Evolutionary conservation across 2,329 filamentous ascomycete species (phyloP).

Genomic region (Aspergillus clavatus): DNA sequence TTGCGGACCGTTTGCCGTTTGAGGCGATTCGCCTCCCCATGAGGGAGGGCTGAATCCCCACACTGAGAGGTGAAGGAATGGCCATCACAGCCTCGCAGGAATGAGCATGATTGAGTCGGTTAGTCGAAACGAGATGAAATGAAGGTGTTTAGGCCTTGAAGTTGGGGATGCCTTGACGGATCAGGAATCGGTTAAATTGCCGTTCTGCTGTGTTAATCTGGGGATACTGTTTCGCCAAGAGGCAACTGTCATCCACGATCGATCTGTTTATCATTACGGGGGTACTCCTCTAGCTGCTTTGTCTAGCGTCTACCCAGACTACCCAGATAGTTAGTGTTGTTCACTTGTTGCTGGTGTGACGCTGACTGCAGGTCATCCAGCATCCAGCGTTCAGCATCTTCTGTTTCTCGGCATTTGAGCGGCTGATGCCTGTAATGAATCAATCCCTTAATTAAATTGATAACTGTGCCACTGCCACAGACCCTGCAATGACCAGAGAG

Average conservation of each 20-base stretch:
- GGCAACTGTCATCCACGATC: no score
- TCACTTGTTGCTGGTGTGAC: not conserved
- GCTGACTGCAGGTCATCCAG: not conserved
- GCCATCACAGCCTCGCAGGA: no score
- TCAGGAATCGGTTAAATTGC: not conserved
- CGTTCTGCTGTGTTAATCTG: no score
- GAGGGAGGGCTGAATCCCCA: not conserved
- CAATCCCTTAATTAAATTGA: no score
- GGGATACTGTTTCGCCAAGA: no score
- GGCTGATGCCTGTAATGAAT: not conserved
- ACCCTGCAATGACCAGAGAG: no score
- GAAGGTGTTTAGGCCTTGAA: slow-evolving; percentile 6
- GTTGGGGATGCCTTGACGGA: not conserved
- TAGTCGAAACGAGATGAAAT: slow-evolving; percentile 1
- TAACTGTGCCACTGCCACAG: not conserved
- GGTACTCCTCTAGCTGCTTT: no score
- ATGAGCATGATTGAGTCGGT: slow-evolving; percentile 1
- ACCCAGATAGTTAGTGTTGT: no score
- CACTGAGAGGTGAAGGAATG: not conserved
- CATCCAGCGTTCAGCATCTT: no score
- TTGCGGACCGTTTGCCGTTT: slow-evolving; percentile 14
- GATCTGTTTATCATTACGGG: no score
- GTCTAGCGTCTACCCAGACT: no score
- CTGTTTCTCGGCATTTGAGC: not conserved
- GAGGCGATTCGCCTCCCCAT: not conserved